Conservation (phyloP, 1,284 basidiomycete genomes). For the Naganishia liquefaciens region DNA sequence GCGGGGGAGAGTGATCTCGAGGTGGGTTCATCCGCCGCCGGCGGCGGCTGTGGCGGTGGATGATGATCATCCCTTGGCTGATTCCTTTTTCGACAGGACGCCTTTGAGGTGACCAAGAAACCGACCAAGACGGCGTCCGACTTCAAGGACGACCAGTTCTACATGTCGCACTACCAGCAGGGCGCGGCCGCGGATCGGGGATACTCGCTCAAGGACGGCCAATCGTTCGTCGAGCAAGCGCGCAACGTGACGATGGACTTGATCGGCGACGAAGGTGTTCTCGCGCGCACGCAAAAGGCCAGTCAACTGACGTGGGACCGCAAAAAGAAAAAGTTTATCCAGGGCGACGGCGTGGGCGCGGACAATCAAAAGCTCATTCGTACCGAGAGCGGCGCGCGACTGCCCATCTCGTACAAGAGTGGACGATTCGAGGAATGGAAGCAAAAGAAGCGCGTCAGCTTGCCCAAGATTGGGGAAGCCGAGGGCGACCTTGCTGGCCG, state of each 20-base stretch:
- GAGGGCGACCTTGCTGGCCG: constrained; percentile 59
- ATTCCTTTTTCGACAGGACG: constrained; percentile 58
- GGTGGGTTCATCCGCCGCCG: constrained; percentile 55
- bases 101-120: constrained; percentile 63
- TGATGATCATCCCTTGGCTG: background rate
- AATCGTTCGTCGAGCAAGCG: constrained; percentile 82
- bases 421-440: constrained; percentile 97
- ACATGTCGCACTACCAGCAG: constrained; percentile 86
- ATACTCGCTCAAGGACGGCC: constrained; percentile 81
- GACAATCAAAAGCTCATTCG: constrained; percentile 94
- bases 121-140: constrained; percentile 51
- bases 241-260: constrained; percentile 79
- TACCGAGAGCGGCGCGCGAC: constrained; percentile 84
- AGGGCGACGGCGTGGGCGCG: constrained; percentile 77
- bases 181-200: constrained; percentile 85
- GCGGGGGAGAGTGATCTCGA: constrained; percentile 42
- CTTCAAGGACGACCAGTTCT: constrained; percentile 83
- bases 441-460: constrained; percentile 65
- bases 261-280: constrained; percentile 71
- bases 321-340: constrained; percentile 93
- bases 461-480: constrained; percentile 79
- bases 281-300: constrained; percentile 66
- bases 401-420: constrained; percentile 91
- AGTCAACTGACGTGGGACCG: constrained; percentile 81
- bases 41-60: background rate